A percentile compares a stretch with the other conserved stretches of the same genome.
Evolutionary conservation across 768 basidiomycete genomes (phyloP).

Genomic region (Macrolepiota dolichaula): DNA sequence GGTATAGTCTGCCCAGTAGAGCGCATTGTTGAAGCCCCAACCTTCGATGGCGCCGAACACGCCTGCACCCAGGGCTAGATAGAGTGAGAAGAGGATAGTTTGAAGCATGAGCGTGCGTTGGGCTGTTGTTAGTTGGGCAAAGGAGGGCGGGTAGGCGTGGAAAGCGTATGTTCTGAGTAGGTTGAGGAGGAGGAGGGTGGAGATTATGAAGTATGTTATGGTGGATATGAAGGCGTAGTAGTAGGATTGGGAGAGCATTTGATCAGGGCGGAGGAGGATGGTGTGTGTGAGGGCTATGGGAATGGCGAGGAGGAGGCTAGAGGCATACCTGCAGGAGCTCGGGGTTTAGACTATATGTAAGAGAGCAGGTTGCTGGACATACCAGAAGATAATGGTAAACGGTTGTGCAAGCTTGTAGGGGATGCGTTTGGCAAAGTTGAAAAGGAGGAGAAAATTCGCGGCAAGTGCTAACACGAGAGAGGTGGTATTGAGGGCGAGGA

Average conservation of each 20-base stretch:
- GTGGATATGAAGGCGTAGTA: slow-evolving; percentile 35
- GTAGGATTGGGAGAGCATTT: slow-evolving; percentile 30
- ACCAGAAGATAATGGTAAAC: slow-evolving; percentile 23
- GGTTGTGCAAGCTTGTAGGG: slow-evolving; percentile 33
- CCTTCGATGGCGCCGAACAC: slow-evolving; percentile 32
- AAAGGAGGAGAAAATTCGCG: slow-evolving; percentile 32
- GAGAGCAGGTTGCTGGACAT: too few relatives aligned
- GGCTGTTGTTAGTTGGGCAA: slow-evolving; percentile 32
- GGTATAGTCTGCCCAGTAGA: slow-evolving; percentile 43
- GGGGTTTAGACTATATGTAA: too few relatives aligned
- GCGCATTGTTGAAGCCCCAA: slow-evolving; percentile 34
- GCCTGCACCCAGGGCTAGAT: slow-evolving; percentile 35
- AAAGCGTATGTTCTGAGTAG: slow-evolving; percentile 25
- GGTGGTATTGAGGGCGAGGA: slow-evolving; percentile 26
- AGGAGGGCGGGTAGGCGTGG: slow-evolving; percentile 33
- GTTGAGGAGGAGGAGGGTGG: slow-evolving; percentile 26
- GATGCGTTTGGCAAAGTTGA: slow-evolving; percentile 35
- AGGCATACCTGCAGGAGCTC: slow-evolving; percentile 27
- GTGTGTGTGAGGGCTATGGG: slow-evolving; percentile 27
- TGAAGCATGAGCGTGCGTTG: slow-evolving; percentile 43
- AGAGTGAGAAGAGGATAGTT: slow-evolving; percentile 34
- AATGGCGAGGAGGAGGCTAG: slow-evolving; percentile 30
- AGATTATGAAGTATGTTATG: slow-evolving; percentile 25
- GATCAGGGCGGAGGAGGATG: slow-evolving; percentile 13
- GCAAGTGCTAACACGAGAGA: slow-evolving; percentile 30